These are phyloP conservation scores for Sedum album DNA, from an alignment of 164 flowering plant genomes.

Conservation along the genomic window DNA sequence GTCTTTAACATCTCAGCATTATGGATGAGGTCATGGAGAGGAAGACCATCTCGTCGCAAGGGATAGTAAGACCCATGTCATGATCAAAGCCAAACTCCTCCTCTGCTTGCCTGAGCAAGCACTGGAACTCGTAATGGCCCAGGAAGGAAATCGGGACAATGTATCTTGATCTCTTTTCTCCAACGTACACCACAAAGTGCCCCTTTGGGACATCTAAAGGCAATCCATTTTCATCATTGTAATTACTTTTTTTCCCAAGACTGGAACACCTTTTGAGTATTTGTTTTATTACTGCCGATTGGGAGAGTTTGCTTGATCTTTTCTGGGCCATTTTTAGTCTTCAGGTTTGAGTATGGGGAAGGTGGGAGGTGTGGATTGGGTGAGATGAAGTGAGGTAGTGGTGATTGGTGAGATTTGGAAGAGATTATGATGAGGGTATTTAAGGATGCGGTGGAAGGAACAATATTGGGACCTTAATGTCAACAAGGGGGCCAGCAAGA, in stretches of 20 bases:
- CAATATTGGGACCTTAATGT: background rate
- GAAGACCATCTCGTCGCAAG: slow-evolving; percentile 7
- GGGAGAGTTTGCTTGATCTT: slow-evolving; percentile 3
- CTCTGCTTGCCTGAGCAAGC: slow-evolving; percentile 6
- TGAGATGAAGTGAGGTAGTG: background rate
- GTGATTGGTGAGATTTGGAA: background rate
- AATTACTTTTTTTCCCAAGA: background rate
- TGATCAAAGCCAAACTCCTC: slow-evolving; percentile 10
- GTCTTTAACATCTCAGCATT: background rate
- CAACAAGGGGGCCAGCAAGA: background rate
- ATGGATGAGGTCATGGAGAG: background rate
- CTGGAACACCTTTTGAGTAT: slow-evolving; percentile 10
- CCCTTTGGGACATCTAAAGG: slow-evolving; percentile 9
- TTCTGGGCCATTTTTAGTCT: background rate
- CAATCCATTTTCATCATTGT: slow-evolving; percentile 5
- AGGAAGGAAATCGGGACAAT: slow-evolving; percentile 5
- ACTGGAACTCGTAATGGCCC: slow-evolving; percentile 3
- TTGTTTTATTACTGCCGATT: slow-evolving; percentile 1
- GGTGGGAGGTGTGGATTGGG: background rate
- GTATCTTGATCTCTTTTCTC: background rate
- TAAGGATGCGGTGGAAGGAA: background rate
- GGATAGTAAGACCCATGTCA: slow-evolving; percentile 11
- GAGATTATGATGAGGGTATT: background rate
- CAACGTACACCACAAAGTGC: slow-evolving; percentile 11
- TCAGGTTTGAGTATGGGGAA: background rate